Conservation (phyloP, 768 basidiomycete species). For the Russula lepida region DNA sequence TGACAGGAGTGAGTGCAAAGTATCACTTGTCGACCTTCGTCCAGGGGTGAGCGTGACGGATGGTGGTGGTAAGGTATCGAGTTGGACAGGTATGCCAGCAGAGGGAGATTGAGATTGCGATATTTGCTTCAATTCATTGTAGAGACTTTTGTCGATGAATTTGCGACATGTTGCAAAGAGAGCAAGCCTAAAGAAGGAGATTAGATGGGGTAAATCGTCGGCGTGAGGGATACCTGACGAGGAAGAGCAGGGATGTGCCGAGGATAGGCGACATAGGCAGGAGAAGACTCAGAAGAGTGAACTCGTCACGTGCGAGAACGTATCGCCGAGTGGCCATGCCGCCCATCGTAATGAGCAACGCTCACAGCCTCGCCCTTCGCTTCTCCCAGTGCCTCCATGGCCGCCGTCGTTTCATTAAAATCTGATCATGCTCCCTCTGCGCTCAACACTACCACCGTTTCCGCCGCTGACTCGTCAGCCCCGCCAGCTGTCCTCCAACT, state of each 20-base stretch:
- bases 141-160: conserved; percentile 16
- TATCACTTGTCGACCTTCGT: conserved; percentile 9
- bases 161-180: conserved; percentile 19
- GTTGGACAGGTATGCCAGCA: neutral
- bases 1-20: conserved; percentile 49
- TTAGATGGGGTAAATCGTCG: neutral
- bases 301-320: neutral
- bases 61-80: conserved; percentile 17
- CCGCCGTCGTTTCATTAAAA: conserved; percentile 36
- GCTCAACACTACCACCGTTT: conserved; percentile 32
- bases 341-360: neutral
- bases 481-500: neutral
- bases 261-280: neutral
- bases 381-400: conserved; percentile 1
- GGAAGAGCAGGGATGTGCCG: neutral
- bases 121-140: conserved; percentile 17
- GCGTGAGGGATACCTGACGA: neutral
- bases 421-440: conserved; percentile 42
- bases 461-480: conserved; percentile 38
- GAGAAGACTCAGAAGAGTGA: neutral
- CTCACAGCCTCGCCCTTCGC: neutral
- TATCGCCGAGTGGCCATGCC: neutral
- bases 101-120: neutral
- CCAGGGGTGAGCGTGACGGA: neutral
- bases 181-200: conserved; percentile 3